Evolutionary conservation across 768 basidiomycete genomes (phyloP).

Genomic region (Neoboletus subvelutipes): DNA sequence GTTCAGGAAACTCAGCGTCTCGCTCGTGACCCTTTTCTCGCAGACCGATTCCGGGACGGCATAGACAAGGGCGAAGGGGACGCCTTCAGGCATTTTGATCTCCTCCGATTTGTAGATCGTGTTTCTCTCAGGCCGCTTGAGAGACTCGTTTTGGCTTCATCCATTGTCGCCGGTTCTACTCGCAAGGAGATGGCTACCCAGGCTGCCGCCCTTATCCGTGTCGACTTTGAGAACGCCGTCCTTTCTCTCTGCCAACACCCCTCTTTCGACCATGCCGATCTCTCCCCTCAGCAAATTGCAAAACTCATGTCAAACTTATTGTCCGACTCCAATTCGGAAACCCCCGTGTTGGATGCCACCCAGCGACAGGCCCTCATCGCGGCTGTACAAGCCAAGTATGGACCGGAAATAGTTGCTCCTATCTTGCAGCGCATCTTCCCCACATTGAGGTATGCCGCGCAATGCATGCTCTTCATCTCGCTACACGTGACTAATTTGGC

Average conservation of each 20-base stretch:
- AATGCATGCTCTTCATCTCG: slow-evolving; percentile 11
- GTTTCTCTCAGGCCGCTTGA: slow-evolving; percentile 79
- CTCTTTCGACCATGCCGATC: slow-evolving; percentile 79
- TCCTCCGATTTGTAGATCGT: slow-evolving; percentile 79
- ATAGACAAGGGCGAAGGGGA: slow-evolving; percentile 88
- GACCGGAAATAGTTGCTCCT: slow-evolving; percentile 70
- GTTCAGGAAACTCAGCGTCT: slow-evolving; percentile 87
- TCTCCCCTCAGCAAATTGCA: slow-evolving; percentile 69
- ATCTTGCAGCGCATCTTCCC: slow-evolving; percentile 74
- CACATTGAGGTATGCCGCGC: slow-evolving; percentile 59
- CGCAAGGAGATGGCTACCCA: slow-evolving; percentile 56
- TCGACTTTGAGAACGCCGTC: slow-evolving; percentile 78
- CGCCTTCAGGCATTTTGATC: slow-evolving; percentile 79
- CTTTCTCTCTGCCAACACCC: slow-evolving; percentile 75
- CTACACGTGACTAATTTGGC: slow-evolving; percentile 13
- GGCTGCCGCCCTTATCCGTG: slow-evolving; percentile 66
- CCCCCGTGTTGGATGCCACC: slow-evolving; percentile 65
- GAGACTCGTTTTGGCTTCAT: slow-evolving; percentile 71
- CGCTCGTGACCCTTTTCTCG: slow-evolving; percentile 85
- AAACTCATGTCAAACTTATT: slow-evolving; percentile 82
- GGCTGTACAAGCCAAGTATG: slow-evolving; percentile 78
- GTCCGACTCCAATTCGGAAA: slow-evolving; percentile 64
- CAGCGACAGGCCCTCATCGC: slow-evolving; percentile 76
- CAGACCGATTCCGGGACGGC: slow-evolving; percentile 88
- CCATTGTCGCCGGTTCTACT: slow-evolving; percentile 64